Evolutionary conservation across 805 yeast genomes (phyloP).

Genomic region (Wickerhamiella parazyma): DNA sequence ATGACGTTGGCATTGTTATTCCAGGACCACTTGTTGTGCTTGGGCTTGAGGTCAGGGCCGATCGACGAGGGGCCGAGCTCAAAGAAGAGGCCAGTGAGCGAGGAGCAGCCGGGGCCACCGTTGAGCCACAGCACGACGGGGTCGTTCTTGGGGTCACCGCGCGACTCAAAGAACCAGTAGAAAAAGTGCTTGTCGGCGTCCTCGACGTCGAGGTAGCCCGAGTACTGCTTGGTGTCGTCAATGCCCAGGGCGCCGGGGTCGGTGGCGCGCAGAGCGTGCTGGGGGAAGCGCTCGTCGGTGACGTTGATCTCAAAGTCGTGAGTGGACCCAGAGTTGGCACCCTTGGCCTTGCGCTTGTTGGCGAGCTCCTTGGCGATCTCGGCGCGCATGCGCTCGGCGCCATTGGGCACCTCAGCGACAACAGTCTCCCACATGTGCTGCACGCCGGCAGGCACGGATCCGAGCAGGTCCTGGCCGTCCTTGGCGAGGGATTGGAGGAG

Average conservation of each 20-base stretch:
- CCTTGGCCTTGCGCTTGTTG: constrained; percentile 9
- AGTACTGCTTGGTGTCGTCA: constrained; percentile 66
- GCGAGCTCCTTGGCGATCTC: constrained; percentile 15
- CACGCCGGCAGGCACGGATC: constrained; percentile 21
- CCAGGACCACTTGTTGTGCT: constrained; percentile 82
- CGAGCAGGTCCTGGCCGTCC: constrained; percentile 13
- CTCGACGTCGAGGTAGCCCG: constrained; percentile 63
- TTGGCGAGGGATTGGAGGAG: constrained; percentile 22
- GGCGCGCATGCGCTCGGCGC: constrained; percentile 18
- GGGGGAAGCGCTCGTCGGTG: constrained; percentile 16
- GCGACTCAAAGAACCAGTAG: constrained; percentile 81
- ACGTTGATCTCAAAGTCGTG: constrained; percentile 6
- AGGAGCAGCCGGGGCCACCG: constrained; percentile 98
- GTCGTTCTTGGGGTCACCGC: constrained; percentile 71
- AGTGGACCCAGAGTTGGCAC: not conserved
- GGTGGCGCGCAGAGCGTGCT: constrained; percentile 49
- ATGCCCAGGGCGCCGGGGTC: constrained; percentile 56
- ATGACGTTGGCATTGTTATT: constrained; percentile 84
- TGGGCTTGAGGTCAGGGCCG: constrained; percentile 53
- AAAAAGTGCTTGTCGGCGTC: constrained; percentile 88
- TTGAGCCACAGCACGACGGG: constrained; percentile 84
- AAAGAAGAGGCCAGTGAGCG: constrained; percentile 80
- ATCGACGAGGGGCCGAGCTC: constrained; percentile 87
- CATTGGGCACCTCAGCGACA: constrained; percentile 20
- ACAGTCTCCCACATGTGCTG: constrained; percentile 23